Base-by-base conservation (phyloP, 2,329 filamentous ascomycete species). In the Trematosphaeria pertusa region DNA sequence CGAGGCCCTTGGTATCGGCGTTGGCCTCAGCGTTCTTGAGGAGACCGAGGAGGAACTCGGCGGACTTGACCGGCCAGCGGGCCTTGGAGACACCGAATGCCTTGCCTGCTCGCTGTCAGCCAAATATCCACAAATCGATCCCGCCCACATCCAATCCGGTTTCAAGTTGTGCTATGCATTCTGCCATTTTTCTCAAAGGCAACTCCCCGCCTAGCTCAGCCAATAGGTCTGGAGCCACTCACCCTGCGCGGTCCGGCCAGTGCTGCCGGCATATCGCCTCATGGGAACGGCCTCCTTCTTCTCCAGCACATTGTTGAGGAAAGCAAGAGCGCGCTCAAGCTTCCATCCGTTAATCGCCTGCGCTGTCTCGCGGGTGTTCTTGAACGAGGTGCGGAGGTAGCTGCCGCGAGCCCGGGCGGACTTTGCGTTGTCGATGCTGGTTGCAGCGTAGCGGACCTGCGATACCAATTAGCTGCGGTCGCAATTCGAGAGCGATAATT, bases 271-370 rank as follows among this genome's bases (percentile, higher is more conserved):
- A 79, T 95, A 99, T 82, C 94, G 87, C 81, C 95, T 89, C 89
- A 99, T 95, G 75, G 94, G 93, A 70, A 99, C 89, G 64, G 91
- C 93, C 87, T 99, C 94, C 80, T 88, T 90, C 85, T 99, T 91
- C 80, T 88, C 88, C 81, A 90, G 86, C 72, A 99, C 94, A 80
- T 99, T 97, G 84, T 96, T 90, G 75, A 99, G 90, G 87, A 96
- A 99, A 76, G 87, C 87, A 69, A 97, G 81, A 73, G 94, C 94
- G 75, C 94, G 92, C 81, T 91, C 84, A 75, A 97, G 78, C 85
- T 97, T 97, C 91, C 91, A 96, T 81, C 93, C 93, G 82, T 94
- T 97, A 87, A 99, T 96, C 73, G 92, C 92, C 85, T 97, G 94
- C 63, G 95, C 94, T 67, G 93, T 97, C 85, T 99, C 95, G 75